Evolutionary conservation across 768 basidiomycete genomes (phyloP).

Genomic region (Lactarius vividus): DNA sequence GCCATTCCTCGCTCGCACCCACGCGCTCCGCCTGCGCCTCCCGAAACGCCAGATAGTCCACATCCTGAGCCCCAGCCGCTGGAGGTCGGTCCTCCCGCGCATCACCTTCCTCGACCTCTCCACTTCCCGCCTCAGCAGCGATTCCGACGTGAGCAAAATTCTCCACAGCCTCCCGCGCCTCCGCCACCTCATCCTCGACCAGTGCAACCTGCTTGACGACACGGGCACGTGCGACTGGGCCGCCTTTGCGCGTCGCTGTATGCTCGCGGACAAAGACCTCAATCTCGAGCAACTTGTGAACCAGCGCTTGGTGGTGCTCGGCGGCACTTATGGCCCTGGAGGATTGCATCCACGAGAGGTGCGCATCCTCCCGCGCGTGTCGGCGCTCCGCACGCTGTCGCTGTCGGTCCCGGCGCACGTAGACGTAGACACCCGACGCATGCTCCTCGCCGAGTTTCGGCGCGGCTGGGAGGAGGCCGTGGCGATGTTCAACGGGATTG

Average conservation of each 20-base stretch:
- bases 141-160: slow-evolving; percentile 53
- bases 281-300: background rate
- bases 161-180: slow-evolving; percentile 50
- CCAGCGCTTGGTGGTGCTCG: background rate
- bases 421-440: too few species aligned
- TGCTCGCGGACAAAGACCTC: slow-evolving; percentile 44
- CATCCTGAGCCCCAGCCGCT: too few species aligned
- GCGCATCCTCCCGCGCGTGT: slow-evolving; percentile 53
- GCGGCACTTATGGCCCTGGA: too few species aligned
- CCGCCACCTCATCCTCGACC: slow-evolving; percentile 69
- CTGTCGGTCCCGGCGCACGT: too few species aligned
- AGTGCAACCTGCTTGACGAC: slow-evolving; percentile 53
- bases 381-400: too few species aligned
- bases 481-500: too few species aligned
- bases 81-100: too few species aligned
- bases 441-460: too few species aligned
- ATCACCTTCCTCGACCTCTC: slow-evolving; percentile 73
- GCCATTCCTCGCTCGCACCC: slow-evolving; percentile 43
- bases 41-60: too few species aligned
- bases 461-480: too few species aligned
- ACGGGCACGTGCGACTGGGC: slow-evolving; percentile 53
- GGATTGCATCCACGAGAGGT: background rate
- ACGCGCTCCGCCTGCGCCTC: slow-evolving; percentile 58
- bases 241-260: slow-evolving; percentile 40
- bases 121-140: slow-evolving; percentile 55